Evolutionary conservation across 805 yeast species (phyloP).

Genomic region (Pichia pseudocactophila): DNA sequence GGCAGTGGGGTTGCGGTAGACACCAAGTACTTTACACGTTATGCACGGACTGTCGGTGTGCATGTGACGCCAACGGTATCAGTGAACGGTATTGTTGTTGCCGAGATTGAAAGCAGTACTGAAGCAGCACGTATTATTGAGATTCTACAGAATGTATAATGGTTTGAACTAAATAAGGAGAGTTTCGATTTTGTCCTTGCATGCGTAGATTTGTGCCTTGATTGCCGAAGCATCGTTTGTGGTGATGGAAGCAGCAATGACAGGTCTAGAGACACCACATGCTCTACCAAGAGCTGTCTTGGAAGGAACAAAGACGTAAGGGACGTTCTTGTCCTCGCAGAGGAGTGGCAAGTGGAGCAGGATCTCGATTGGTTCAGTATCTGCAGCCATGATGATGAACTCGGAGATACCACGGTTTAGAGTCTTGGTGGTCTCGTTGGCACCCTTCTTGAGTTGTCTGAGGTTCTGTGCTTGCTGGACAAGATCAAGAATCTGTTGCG

Average conservation of each 20-base stretch:
- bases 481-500: conserved; percentile 95
- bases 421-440: conserved; percentile 98
- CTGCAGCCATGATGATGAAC: conserved; percentile 99
- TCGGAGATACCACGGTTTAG: conserved; percentile 99
- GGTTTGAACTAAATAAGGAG: conserved; percentile 59
- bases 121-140: conserved; percentile 37
- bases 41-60: conserved; percentile 66
- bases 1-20: conserved; percentile 57
- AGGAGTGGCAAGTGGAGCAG: conserved; percentile 92
- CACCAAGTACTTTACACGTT: conserved; percentile 63
- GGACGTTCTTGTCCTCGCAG: conserved; percentile 99
- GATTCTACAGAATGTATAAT: conserved; percentile 25
- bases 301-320: conserved; percentile 97
- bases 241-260: conserved; percentile 96
- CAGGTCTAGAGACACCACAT: conserved; percentile 99
- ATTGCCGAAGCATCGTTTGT: conserved; percentile 97
- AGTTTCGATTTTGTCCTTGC: conserved; percentile 98
- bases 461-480: conserved; percentile 96
- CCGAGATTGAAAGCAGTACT: conserved; percentile 54
- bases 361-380: conserved; percentile 98
- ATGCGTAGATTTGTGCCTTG: conserved; percentile 92
- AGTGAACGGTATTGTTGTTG: conserved; percentile 56
- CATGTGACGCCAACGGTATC: conserved; percentile 81
- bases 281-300: conserved; percentile 99
- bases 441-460: conserved; percentile 99